These are phyloP conservation scores for Fomitiporia mediterranea DNA, from an alignment of 1,284 basidiomycete species.

Conservation along the genomic window DNA sequence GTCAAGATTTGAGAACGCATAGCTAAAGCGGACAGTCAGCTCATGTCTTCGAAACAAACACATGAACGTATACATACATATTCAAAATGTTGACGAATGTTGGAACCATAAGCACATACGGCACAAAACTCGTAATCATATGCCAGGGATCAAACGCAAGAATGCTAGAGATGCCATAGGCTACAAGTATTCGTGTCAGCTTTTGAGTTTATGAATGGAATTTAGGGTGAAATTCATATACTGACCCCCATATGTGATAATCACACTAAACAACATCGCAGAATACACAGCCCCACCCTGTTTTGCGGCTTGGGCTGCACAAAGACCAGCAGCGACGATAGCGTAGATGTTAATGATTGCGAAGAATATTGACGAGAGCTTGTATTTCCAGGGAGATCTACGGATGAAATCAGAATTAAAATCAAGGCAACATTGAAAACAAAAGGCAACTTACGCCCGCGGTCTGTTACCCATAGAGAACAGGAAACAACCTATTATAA, in stretches of 20 bases:
- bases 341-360: slow-evolving; percentile 81
- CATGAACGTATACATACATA: slow-evolving; percentile 47
- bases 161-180: slow-evolving; percentile 75
- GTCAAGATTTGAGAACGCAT: slow-evolving; percentile 79
- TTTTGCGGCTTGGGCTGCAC: slow-evolving; percentile 63
- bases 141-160: slow-evolving; percentile 93
- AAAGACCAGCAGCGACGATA: slow-evolving; percentile 70
- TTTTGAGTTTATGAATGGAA: neutral
- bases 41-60: neutral
- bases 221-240: slow-evolving; percentile 6
- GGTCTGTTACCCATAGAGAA: slow-evolving; percentile 98
- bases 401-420: neutral
- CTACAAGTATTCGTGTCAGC: slow-evolving; percentile 28
- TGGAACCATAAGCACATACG: slow-evolving; percentile 84
- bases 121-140: slow-evolving; percentile 85
- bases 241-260: slow-evolving; percentile 81
- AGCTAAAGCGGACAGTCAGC: slow-evolving; percentile 36
- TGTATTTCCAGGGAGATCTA: slow-evolving; percentile 85
- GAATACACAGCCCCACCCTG: slow-evolving; percentile 65
- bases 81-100: slow-evolving; percentile 88
- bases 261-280: slow-evolving; percentile 79
- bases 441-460: slow-evolving; percentile 63
- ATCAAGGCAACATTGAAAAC: neutral
- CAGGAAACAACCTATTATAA: slow-evolving; percentile 85
- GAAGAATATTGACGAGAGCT: slow-evolving; percentile 71